These are phyloP conservation scores for Mycocentrospora acerina DNA, from an alignment of 2,329 filamentous ascomycete genomes.

Conservation along the genomic window DNA sequence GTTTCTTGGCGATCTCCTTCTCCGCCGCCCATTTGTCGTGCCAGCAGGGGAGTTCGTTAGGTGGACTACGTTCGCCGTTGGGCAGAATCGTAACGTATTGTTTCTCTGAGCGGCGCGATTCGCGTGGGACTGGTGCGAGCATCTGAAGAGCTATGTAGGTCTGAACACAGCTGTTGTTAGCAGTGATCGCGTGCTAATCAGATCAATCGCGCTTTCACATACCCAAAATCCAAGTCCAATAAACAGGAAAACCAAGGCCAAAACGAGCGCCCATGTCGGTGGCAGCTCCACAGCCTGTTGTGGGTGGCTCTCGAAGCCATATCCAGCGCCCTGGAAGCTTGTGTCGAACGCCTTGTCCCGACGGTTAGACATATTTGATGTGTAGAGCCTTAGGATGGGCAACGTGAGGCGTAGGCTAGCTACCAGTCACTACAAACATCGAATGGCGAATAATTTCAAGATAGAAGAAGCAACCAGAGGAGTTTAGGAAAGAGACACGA, in stretches of 20 bases:
- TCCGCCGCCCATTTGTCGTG: slow-evolving; percentile 71
- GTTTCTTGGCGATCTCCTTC: slow-evolving; percentile 48
- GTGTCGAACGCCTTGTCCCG: slow-evolving; percentile 22
- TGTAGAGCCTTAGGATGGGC: slow-evolving; percentile 10
- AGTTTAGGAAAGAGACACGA: neutral
- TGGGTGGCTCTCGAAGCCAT: slow-evolving; percentile 31
- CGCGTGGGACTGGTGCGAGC: slow-evolving; percentile 78
- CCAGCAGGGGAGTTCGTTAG: slow-evolving; percentile 77
- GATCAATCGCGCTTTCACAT: slow-evolving; percentile 5
- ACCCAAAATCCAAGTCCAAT: slow-evolving; percentile 34
- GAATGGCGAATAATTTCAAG: slow-evolving; percentile 6
- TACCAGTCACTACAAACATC: slow-evolving; percentile 21
- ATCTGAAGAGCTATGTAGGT: slow-evolving; percentile 69
- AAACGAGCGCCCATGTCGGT: slow-evolving; percentile 34
- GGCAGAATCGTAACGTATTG: slow-evolving; percentile 75
- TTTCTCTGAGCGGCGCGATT: slow-evolving; percentile 76
- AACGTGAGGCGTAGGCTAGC: slow-evolving; percentile 18
- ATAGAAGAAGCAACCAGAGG: slow-evolving; percentile 1
- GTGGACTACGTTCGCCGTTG: slow-evolving; percentile 58
- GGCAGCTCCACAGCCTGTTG: slow-evolving; percentile 28
- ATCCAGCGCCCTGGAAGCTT: slow-evolving; percentile 18
- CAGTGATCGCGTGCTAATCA: slow-evolving; percentile 1
- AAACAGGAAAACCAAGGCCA: slow-evolving; percentile 26
- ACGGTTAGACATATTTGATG: slow-evolving; percentile 23
- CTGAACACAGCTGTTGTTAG: slow-evolving; percentile 40